These are phyloP conservation scores for Periconia sp. DNA, from an alignment of 2,329 filamentous ascomycete genomes.

Conservation along the genomic window DNA sequence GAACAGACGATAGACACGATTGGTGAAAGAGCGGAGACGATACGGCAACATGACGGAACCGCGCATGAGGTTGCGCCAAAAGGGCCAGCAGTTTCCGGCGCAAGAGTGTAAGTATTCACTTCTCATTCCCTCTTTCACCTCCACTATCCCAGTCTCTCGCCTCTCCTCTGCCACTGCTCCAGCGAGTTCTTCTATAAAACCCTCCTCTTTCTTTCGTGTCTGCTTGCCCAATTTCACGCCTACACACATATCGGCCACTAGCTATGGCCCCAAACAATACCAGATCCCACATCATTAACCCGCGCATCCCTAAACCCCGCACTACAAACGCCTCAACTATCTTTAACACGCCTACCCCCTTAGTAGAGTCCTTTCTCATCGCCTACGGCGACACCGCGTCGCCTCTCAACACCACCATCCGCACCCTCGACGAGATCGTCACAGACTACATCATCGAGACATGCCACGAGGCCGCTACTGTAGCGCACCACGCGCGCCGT, in stretches of 20 bases:
- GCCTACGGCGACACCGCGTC: conserved; percentile 79
- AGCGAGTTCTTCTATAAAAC: conserved; percentile 2
- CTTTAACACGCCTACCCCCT: not conserved
- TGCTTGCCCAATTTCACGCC: not conserved
- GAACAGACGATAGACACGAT: too few species aligned
- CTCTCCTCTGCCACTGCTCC: conserved; percentile 3
- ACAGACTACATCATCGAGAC: conserved; percentile 93
- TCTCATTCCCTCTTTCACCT: not conserved
- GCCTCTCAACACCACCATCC: conserved; percentile 82
- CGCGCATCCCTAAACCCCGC: conserved; percentile 11
- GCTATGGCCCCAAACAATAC: not conserved
- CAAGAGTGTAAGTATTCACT: conserved; percentile 44
- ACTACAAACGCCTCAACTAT: conserved; percentile 10
- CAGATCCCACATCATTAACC: conserved; percentile 12
- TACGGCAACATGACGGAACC: conserved; percentile 53
- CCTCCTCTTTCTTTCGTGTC: not conserved
- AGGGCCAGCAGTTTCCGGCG: conserved; percentile 54
- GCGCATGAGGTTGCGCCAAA: conserved; percentile 54
- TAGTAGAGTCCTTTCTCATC: conserved; percentile 77
- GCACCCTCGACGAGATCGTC: conserved; percentile 90
- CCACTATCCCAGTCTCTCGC: conserved; percentile 7
- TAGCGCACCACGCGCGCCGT: conserved; percentile 83
- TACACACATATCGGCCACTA: conserved; percentile 2
- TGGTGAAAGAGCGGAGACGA: too few species aligned
- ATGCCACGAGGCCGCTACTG: conserved; percentile 85